Evolutionary conservation across 2,329 filamentous ascomycete species (phyloP), one percentile per base, ranked within the genome.

Genomic region (Sclerotinia glacialis): DNA sequence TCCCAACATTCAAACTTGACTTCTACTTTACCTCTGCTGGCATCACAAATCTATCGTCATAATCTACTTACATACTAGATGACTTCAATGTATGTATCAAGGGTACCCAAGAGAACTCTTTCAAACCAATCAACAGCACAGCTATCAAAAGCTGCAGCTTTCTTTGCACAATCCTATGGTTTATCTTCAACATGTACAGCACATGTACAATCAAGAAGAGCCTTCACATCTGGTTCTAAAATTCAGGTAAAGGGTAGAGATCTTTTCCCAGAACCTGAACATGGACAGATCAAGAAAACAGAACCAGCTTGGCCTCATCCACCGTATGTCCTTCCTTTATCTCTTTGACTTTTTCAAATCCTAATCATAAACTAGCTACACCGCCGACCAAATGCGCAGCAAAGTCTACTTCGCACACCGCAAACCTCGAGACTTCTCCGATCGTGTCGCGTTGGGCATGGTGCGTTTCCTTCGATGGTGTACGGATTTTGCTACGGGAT

Each of bases 401-500:
- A 86, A 79, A 26, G 85, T 98, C 60, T 81, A 83, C 55, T 86
- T 94, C 4, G 92, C 89, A 28, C 94, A 98, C 76, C 89, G 94
- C 31, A 78, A 88, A 71, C 86, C 90, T 1, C 83, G 86, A 73
- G 89, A 86, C 16, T 83, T 86, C 75, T 90, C 92, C 5, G 95
- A 99, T 77, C 88, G 86, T 80, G 79, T 89, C 4, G 95, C 95
- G 2, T 88, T 95, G 75, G 84, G 85, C 67, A 86, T 92, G 70
- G 89, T 97, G 59, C 86, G 91, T 8, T 71, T 93, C 28, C 83
- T 93, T 49, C 85, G 94, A 60, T 94, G 86, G 83, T 87, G 87
- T 12, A 92, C 96, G 79, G 94, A 98, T 76, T 79, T 89, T 46
- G 90, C 84, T 21, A 97, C 93, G 0, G 92, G 93, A 16, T 90